phyloP scores from a whole-genome alignment of 2,329 filamentous ascomycete species.

The Didymella glomerata region DNA sequence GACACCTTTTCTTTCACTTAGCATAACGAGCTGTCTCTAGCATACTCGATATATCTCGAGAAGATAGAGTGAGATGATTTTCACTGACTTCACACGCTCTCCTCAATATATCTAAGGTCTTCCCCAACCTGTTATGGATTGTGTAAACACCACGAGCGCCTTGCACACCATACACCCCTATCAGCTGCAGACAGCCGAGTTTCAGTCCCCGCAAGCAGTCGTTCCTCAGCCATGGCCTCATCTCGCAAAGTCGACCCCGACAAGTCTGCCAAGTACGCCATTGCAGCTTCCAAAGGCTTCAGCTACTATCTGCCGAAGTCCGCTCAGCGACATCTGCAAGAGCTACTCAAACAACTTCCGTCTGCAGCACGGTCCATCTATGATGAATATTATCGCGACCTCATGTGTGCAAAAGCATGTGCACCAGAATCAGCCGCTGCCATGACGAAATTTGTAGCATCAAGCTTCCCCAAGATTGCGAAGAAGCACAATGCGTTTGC shows the following conservation, averaged over 20 bases:
- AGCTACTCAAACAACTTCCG: background rate
- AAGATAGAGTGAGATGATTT: background rate
- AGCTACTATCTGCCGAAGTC: slow-evolving; percentile 13
- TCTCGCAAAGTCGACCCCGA: background rate
- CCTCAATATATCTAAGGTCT: background rate
- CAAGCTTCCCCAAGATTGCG: background rate
- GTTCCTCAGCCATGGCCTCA: background rate
- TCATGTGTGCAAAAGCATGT: slow-evolving; percentile 15
- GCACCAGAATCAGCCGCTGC: slow-evolving; percentile 3
- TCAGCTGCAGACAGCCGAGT: background rate
- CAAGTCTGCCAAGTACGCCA: slow-evolving; percentile 4
- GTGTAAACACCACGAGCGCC: background rate
- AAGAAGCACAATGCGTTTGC: slow-evolving; percentile 7
- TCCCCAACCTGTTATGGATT: background rate
- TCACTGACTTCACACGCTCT: background rate
- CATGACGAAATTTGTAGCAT: slow-evolving; percentile 5
- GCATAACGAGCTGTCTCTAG: background rate
- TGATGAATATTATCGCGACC: slow-evolving; percentile 12
- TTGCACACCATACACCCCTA: background rate
- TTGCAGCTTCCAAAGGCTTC: slow-evolving; percentile 18
- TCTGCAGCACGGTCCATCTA: slow-evolving; percentile 9
- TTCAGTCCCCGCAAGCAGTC: background rate
- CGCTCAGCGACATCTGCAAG: slow-evolving; percentile 1
- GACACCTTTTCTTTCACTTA: background rate
- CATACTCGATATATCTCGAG: background rate